Evolutionary conservation across 1,284 basidiomycete species (phyloP).

Genomic region (Coniferiporia sulphurascens): DNA sequence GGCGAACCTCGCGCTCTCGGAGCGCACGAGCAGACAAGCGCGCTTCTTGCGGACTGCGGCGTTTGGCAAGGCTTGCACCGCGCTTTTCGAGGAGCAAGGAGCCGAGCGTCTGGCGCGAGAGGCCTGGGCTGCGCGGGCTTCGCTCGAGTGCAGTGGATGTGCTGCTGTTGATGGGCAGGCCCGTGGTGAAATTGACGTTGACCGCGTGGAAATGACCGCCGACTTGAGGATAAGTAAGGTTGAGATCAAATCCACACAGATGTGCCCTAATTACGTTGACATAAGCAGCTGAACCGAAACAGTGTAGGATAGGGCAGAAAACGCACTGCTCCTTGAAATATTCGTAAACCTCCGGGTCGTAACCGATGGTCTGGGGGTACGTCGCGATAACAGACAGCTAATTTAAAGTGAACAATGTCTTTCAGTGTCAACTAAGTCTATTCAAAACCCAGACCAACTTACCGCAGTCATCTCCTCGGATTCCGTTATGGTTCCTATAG

Average conservation of each 20-base stretch:
- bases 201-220: slow-evolving; percentile 41
- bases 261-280: slow-evolving; percentile 38
- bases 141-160: slow-evolving; percentile 2
- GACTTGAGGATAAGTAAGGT: slow-evolving; percentile 65
- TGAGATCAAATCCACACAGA: slow-evolving; percentile 62
- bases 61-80: no score
- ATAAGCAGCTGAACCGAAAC: background rate
- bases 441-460: slow-evolving; percentile 21
- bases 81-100: no score
- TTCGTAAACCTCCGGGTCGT: slow-evolving; percentile 57
- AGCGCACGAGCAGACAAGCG: slow-evolving; percentile 8
- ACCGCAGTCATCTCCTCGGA: slow-evolving; percentile 53
- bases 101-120: no score
- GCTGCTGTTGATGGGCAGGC: slow-evolving; percentile 12
- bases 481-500: slow-evolving; percentile 43
- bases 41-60: background rate
- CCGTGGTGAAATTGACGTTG: background rate
- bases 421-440: background rate
- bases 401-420: background rate
- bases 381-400: slow-evolving; percentile 59
- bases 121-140: no score
- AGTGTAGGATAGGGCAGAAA: background rate
- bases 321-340: slow-evolving; percentile 66
- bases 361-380: slow-evolving; percentile 68
- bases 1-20: slow-evolving; percentile 11